These are phyloP conservation scores for Roridomyces roridus DNA, from an alignment of 768 basidiomycete genomes.

Conservation along the genomic window DNA sequence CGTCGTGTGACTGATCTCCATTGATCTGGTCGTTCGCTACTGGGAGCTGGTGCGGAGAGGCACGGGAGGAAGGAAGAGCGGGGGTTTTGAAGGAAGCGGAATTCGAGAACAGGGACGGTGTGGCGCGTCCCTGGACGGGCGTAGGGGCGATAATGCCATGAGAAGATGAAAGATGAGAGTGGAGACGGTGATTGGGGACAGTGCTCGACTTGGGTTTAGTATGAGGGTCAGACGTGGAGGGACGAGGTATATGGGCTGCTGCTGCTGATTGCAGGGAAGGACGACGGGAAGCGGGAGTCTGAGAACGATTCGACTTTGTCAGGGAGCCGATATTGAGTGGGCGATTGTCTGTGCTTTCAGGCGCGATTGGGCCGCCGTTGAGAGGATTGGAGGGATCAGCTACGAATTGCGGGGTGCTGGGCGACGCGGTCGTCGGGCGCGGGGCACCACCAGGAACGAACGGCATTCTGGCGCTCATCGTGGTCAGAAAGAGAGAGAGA, in stretches of 20 bases:
- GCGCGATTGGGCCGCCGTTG: constrained; percentile 4
- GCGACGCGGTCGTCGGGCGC: too few species aligned
- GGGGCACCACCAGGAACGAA: background rate
- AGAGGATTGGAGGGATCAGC: constrained; percentile 21
- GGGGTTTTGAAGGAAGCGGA: constrained; percentile 12
- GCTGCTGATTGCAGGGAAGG: constrained; percentile 9
- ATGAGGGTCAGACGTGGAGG: constrained; percentile 14
- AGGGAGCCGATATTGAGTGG: constrained; percentile 17
- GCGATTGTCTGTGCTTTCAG: background rate
- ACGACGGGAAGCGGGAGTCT: constrained; percentile 13
- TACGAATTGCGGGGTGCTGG: constrained; percentile 3
- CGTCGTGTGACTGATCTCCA: background rate
- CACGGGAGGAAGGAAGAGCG: constrained; percentile 3
- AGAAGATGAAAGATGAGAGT: constrained; percentile 5
- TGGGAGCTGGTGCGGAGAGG: constrained; percentile 2
- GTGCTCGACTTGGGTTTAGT: background rate
- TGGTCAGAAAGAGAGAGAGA: background rate
- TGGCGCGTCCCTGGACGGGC: constrained; percentile 12
- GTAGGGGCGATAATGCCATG: constrained; percentile 14
- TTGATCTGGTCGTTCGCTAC: background rate
- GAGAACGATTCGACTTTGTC: constrained; percentile 9
- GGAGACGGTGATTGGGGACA: constrained; percentile 14
- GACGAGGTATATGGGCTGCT: constrained; percentile 1
- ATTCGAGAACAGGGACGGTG: constrained; percentile 11
- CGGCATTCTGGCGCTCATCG: background rate